Conservation (phyloP, 1,284 basidiomycete species). For the Melampsora americana region DNA sequence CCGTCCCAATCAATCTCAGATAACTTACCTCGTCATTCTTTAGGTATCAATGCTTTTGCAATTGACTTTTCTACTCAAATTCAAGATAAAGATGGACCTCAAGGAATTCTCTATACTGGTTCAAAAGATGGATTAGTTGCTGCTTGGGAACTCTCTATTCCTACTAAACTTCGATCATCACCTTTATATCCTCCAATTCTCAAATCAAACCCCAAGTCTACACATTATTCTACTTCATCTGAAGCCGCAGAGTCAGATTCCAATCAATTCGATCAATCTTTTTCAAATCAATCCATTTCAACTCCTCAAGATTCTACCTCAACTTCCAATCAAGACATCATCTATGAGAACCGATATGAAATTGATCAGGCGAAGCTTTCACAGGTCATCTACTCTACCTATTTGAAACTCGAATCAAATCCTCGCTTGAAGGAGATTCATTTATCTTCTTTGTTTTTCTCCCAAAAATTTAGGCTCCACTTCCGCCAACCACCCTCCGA, state of each 20-base stretch:
- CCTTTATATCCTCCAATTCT: not conserved
- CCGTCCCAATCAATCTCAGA: not conserved
- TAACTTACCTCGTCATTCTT: constrained; percentile 68
- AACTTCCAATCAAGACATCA: constrained; percentile 1
- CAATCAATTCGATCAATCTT: too few relatives aligned
- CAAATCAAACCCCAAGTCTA: not conserved
- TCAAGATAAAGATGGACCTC: constrained; percentile 62
- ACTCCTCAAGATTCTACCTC: too few relatives aligned
- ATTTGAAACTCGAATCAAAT: not conserved
- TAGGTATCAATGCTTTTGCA: constrained; percentile 78
- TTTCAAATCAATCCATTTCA: not conserved
- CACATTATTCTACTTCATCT: not conserved
- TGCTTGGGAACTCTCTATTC: constrained; percentile 80
- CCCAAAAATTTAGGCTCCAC: constrained; percentile 13
- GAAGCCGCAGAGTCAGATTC: too few relatives aligned
- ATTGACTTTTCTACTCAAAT: constrained; percentile 78
- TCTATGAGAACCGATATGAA: constrained; percentile 21
- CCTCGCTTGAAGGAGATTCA: not conserved
- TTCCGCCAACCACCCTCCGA: constrained; percentile 54
- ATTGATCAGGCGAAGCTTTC: constrained; percentile 16
- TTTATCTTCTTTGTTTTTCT: not conserved
- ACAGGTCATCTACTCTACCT: constrained; percentile 2
- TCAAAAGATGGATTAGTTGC: constrained; percentile 88
- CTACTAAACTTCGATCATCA: constrained; percentile 58
- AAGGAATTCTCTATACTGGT: constrained; percentile 75